Base-by-base conservation (phyloP, 345 rosid genomes). In the Ailanthus altissimus region DNA sequence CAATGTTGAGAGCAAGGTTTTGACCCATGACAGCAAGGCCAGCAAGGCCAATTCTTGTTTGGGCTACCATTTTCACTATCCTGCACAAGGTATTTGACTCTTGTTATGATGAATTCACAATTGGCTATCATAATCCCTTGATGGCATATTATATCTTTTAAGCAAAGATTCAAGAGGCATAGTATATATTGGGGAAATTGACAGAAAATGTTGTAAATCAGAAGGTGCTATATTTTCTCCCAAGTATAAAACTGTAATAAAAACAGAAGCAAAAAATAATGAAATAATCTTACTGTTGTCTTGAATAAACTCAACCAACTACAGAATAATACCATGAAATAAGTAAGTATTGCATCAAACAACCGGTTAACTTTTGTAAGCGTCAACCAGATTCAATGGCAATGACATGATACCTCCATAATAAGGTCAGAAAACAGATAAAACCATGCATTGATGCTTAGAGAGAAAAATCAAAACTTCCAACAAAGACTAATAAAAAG, bases 21-120 rank as follows among this genome's bases (percentile, higher is more conserved):
- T 85, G 85, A 64, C 85, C 88, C 88, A 85, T 85, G 28, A 85
- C 88, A 4, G 88, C 85, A 1, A 85, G 81, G 21, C 88, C 88
- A 2, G 86, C 88, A 2, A 85, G 84, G 62, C 88, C 88, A 9
- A 85, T 83, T 28, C 84, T 83, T 20, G 88, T 80, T 1, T 74
- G 76, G 9, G 72, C 56, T 32, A 28, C 49, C 45, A 82, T 81
- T 36, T 81, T 79, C 25, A 50, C 7, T 74, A 20, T n/a, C 60
- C 70, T 74, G 50, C 49, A 32, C 6, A n/a, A 63, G 36, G 69
- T 38, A 74, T 15, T 74, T n/a, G n/a, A 49, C 50, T 63, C 32
- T 16, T 40, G 43, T 36, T 5, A 10, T 50, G 21, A 38, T 38
- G 21, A 63, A 63, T 2, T 18, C n/a, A 23, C 23, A 62, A 38